Conservation (phyloP, 129 eudicot species). For the Artemisia argyi region DNA sequence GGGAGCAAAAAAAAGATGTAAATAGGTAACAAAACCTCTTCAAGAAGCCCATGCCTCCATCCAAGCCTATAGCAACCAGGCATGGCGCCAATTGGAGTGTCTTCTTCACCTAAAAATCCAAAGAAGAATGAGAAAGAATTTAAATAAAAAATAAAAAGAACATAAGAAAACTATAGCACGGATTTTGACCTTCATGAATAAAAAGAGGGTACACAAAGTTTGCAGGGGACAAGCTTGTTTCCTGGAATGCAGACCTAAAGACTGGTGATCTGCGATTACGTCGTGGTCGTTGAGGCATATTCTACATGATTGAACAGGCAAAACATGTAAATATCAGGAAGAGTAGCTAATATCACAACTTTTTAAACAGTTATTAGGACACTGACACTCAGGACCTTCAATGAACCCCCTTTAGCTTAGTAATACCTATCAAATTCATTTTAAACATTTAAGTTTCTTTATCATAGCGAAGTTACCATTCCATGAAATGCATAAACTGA, state of each 20-base stretch:
- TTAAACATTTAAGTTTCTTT: too few species aligned
- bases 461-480: too few species aligned
- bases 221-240: constrained; percentile 80
- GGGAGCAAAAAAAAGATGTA: constrained; percentile 15
- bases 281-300: constrained; percentile 71
- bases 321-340: background rate
- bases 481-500: too few species aligned
- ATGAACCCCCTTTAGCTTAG: too few species aligned
- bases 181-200: constrained; percentile 78
- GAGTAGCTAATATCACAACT: background rate
- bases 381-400: too few species aligned
- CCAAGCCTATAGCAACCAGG: constrained; percentile 99
- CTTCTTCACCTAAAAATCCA: constrained; percentile 79
- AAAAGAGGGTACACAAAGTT: constrained; percentile 94
- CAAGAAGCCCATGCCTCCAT: constrained; percentile 97
- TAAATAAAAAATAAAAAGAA: too few species aligned
- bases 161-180: background rate
- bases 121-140: constrained; percentile 15
- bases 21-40: constrained; percentile 61
- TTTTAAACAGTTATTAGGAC: background rate
- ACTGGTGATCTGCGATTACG: constrained; percentile 84
- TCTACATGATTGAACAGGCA: constrained; percentile 36
- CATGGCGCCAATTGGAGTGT: constrained; percentile 98
- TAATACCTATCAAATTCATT: too few species aligned
- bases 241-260: constrained; percentile 91